Percentiles rank a stretch among this genome's conserved stretches.
These are phyloP conservation scores for Trypanosoma scelopori DNA, from an alignment of 208 protist species.

Conservation along the genomic window DNA sequence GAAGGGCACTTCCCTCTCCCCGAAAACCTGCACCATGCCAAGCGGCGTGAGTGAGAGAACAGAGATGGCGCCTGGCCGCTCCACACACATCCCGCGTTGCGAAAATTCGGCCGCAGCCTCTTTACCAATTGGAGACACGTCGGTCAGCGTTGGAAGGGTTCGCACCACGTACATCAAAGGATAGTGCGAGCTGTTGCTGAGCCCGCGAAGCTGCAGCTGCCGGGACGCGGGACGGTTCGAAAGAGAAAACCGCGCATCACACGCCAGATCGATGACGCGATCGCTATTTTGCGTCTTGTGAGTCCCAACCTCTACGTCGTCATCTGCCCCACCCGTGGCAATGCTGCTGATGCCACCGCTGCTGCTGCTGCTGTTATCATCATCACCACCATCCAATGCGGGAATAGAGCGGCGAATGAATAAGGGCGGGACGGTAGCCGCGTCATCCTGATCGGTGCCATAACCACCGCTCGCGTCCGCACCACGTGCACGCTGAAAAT, in stretches of 20 bases:
- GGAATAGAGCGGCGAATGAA: constrained; percentile 16
- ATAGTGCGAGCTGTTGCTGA: constrained; percentile 18
- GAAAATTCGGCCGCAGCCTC: constrained; percentile 51
- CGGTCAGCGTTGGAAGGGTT: constrained; percentile 11
- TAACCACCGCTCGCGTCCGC: neutral
- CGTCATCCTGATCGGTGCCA: neutral
- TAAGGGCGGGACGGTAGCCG: neutral
- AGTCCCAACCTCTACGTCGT: neutral
- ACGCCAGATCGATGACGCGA: neutral
- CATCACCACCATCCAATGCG: neutral
- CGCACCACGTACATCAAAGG: constrained; percentile 52
- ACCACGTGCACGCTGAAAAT: constrained; percentile 25
- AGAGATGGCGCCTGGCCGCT: constrained; percentile 34
- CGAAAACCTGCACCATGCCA: constrained; percentile 46
- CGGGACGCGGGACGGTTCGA: neutral
- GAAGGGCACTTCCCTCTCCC: constrained; percentile 61
- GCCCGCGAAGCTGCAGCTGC: constrained; percentile 3
- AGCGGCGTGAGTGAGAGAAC: constrained; percentile 62
- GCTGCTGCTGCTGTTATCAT: neutral
- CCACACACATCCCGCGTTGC: constrained; percentile 61
- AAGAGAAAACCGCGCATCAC: constrained; percentile 3
- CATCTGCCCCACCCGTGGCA: neutral
- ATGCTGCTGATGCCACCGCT: neutral
- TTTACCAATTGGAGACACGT: constrained; percentile 16
- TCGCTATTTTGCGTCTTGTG: neutral